Base-by-base conservation (phyloP, 768 basidiomycete species). In the Psilocybe subaeruginosa region DNA sequence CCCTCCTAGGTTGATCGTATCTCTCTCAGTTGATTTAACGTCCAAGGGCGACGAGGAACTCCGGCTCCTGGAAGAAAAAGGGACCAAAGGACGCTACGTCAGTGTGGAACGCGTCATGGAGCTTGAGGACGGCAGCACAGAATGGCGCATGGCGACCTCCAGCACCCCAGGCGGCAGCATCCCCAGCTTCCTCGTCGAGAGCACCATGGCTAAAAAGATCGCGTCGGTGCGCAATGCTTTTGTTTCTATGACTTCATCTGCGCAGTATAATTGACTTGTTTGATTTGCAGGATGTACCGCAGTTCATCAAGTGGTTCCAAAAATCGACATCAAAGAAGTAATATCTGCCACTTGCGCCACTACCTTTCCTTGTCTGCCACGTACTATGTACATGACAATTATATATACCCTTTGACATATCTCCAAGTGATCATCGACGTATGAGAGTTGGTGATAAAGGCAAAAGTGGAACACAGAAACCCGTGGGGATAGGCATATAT, bases 91-190 rank as follows among this genome's bases (percentile, higher is more conserved):
- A 1, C 84, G 83, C 66, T 92, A 92, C 68, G 85, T 83, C 41
- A 85, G 86, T 65, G 86, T 90, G 3, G 92, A 93, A 73, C 80
- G 82, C 31, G 67, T 93, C 55, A 72, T 76, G 46, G 88, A 89
- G 71, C 80, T 87, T 43, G 83, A 82, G 17, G 76, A 84, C 62
- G 91, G 88, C 53, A 82, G 73, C 51, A 83, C 85, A 11, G 90
- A 92, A 72, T 93, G 91, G 91, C 79, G 84, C 43, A 91, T 93
- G 91, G 91, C 90, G 2, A 90, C 89, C 2, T 87, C 88, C 27
- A 88, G 87, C 65, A 85, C 83, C 2, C 84, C 89, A 11, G 90
- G 89, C 27, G 91, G 91, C 23, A 80, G 71, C 55, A 87, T 92
- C 47, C 91, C 91, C 0, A 74, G 77, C 14, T 90, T 88, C 63